Evolutionary conservation across 2,329 filamentous ascomycete species (phyloP).

Genomic region (Trichoderma simmonsii): DNA sequence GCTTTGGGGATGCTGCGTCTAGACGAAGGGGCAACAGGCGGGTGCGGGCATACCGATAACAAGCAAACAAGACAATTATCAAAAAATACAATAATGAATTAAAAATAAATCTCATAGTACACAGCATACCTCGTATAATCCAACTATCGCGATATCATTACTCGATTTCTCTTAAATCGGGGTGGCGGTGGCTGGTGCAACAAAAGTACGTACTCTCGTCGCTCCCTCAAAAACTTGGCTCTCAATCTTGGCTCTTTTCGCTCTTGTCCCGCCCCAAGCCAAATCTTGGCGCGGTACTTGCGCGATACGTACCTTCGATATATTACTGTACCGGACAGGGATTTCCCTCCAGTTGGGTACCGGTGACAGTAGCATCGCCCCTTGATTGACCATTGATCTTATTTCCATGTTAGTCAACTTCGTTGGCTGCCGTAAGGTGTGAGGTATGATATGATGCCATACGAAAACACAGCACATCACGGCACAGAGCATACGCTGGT

Average conservation of each 20-base stretch:
- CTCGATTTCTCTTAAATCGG: background rate
- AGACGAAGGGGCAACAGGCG: background rate
- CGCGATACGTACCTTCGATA: background rate
- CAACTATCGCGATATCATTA: background rate
- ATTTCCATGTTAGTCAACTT: background rate
- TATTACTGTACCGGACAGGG: conserved; percentile 11
- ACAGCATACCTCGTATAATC: too few species aligned
- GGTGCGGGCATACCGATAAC: background rate
- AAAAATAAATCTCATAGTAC: background rate
- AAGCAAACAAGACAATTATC: background rate
- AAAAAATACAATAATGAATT: background rate
- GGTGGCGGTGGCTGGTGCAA: background rate
- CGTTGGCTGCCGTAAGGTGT: background rate
- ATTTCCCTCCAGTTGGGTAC: background rate
- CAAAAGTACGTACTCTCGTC: background rate
- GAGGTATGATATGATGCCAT: background rate
- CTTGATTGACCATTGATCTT: background rate
- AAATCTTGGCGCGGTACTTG: background rate
- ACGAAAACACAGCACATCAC: background rate
- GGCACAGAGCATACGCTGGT: background rate
- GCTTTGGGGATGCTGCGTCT: background rate
- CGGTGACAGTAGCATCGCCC: background rate
- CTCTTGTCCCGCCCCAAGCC: background rate
- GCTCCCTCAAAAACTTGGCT: background rate
- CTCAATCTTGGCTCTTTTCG: background rate